A percentile compares a stretch with the other conserved stretches of the same genome.
These are phyloP conservation scores for Phytophthora pisi DNA, from an alignment of 352 stramenopile species.

Conservation along the genomic window DNA sequence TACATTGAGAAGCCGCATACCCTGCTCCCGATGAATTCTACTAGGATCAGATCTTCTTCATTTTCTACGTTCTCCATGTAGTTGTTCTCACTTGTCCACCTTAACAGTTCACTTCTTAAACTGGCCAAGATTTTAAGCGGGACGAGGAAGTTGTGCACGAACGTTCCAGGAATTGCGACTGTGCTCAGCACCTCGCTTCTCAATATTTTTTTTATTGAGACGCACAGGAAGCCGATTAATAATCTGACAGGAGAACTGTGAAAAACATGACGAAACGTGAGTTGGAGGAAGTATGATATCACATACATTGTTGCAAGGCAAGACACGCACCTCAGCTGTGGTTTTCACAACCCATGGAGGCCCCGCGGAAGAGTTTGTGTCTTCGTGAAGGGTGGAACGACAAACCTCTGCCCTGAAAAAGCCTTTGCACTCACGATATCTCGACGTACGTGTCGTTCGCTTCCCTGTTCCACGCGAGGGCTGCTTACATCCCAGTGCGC, in stretches of 20 bases:
- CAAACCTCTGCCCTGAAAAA: neutral
- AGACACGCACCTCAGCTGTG: neutral
- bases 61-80: too few relatives aligned
- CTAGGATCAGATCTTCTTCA: too few relatives aligned
- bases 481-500: neutral
- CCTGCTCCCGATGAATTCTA: too few relatives aligned
- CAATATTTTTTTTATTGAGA: too few relatives aligned
- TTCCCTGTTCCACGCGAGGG: neutral
- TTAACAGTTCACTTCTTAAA: too few relatives aligned
- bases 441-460: neutral
- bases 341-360: neutral
- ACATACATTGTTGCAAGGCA: neutral
- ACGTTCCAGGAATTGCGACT: too few relatives aligned
- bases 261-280: neutral
- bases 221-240: too few relatives aligned
- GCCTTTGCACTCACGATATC: neutral
- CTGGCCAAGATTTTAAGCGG: too few relatives aligned
- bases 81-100: too few relatives aligned
- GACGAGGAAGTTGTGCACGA: too few relatives aligned
- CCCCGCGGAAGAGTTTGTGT: neutral
- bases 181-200: too few relatives aligned
- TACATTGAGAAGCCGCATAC: too few relatives aligned
- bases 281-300: neutral
- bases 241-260: neutral
- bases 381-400: neutral